phyloP scores from a whole-genome alignment of 2,329 filamentous ascomycete species.

The Clarireedia paspali region DNA sequence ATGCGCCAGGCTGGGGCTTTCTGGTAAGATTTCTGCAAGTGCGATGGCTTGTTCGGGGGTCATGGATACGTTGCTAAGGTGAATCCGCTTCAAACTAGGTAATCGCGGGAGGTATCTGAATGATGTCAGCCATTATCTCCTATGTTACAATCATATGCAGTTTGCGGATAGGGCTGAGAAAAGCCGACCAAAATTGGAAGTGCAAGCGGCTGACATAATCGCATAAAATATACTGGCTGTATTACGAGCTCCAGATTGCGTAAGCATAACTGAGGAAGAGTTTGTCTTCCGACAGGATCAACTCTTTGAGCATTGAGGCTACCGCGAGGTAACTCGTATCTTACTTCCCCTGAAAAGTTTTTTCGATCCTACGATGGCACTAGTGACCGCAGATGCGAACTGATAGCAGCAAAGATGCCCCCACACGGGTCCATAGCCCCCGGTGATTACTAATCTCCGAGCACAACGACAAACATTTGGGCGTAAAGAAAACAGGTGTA shows the following conservation, averaged over 20 bases:
- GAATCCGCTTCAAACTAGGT: slow-evolving; percentile 69
- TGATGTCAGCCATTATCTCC: slow-evolving; percentile 2
- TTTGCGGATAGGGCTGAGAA: slow-evolving; percentile 2
- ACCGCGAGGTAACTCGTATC: no score
- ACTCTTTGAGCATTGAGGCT: no score
- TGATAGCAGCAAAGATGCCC: no score
- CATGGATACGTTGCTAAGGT: slow-evolving; percentile 78
- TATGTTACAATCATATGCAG: not conserved
- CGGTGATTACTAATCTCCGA: slow-evolving; percentile 1
- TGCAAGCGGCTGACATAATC: not conserved
- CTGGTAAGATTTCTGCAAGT: slow-evolving; percentile 81
- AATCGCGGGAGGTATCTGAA: slow-evolving; percentile 70
- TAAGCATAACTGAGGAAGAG: not conserved
- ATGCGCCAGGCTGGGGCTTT: slow-evolving; percentile 74
- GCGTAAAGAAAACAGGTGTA: not conserved
- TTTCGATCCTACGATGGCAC: not conserved
- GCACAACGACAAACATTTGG: not conserved
- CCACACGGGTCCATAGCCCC: not conserved
- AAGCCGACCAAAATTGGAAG: not conserved
- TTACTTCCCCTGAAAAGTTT: not conserved
- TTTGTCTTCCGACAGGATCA: no score
- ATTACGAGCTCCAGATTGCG: not conserved
- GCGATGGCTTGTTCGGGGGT: slow-evolving; percentile 84
- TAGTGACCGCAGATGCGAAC: no score
- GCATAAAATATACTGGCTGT: slow-evolving; percentile 3